Percentiles rank a stretch among this genome's conserved stretches.
Evolutionary conservation across 2,329 filamentous ascomycete species (phyloP).

Genomic region (Trichoderma sp.): DNA sequence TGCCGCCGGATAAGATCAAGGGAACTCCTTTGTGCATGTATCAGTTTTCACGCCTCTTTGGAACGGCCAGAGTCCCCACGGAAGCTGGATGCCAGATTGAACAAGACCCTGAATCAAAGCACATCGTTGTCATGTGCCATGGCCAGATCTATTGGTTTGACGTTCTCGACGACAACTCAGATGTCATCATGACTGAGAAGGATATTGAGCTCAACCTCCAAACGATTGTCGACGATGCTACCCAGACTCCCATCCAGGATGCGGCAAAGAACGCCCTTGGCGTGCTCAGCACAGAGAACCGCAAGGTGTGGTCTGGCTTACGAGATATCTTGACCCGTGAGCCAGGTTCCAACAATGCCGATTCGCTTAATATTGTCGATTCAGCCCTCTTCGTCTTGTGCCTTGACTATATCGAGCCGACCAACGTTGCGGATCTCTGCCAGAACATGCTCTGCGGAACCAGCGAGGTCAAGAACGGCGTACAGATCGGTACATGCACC

Average conservation of each 20-base stretch:
- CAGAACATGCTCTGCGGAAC: conserved; percentile 98
- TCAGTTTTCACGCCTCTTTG: conserved; percentile 93
- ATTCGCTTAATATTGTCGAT: conserved; percentile 93
- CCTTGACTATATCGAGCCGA: conserved; percentile 86
- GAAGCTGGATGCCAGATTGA: conserved; percentile 94
- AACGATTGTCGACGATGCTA: conserved; percentile 87
- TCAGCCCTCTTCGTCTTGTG: conserved; percentile 90
- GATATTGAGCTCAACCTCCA: conserved; percentile 89
- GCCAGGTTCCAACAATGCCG: conserved; percentile 87
- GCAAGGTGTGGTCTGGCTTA: conserved; percentile 91
- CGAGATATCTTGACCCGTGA: conserved; percentile 85
- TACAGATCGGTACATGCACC: conserved; percentile 95
- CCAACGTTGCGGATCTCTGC: conserved; percentile 78
- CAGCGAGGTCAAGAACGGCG: conserved; percentile 83
- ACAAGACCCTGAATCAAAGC: conserved; percentile 88
- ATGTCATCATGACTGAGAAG: conserved; percentile 95
- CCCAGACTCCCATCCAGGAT: conserved; percentile 85
- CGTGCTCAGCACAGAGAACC: conserved; percentile 92
- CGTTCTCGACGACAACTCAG: conserved; percentile 88
- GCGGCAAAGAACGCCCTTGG: conserved; percentile 93
- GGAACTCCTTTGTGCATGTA: conserved; percentile 94
- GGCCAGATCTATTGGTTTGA: conserved; percentile 99
- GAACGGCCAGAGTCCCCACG: conserved; percentile 89
- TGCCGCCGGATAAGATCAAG: conserved; percentile 82
- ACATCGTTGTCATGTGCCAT: conserved; percentile 88